Conservation (phyloP, 1,139 yeast genomes). For the Taphrina betulina region DNA sequence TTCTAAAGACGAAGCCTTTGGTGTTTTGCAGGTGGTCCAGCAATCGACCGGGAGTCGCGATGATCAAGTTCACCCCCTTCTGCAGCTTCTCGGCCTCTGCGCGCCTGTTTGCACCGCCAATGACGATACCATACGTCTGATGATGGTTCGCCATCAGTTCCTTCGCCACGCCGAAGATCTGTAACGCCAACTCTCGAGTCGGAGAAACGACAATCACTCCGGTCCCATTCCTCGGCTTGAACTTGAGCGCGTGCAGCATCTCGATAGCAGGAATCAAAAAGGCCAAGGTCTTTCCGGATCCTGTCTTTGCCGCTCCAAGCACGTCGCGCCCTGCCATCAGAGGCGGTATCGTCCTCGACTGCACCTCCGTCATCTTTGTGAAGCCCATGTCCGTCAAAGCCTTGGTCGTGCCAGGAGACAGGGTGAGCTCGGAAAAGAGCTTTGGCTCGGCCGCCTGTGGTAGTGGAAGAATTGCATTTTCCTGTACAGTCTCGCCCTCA, state of each 20-base stretch:
- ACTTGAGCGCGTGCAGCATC: conserved; percentile 77
- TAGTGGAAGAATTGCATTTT: conserved; percentile 25
- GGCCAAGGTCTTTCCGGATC: conserved; percentile 96
- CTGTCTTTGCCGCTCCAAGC: conserved; percentile 96
- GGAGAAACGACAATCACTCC: conserved; percentile 87
- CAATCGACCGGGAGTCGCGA: conserved; percentile 97
- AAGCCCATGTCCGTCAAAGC: conserved; percentile 85
- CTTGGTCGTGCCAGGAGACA: conserved; percentile 75
- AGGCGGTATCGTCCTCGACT: conserved; percentile 92
- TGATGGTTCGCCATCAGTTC: conserved; percentile 88
- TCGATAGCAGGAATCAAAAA: conserved; percentile 94
- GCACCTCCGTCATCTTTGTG: conserved; percentile 85
- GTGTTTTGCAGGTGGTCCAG: conserved; percentile 96
- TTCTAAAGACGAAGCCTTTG: conserved; percentile 87
- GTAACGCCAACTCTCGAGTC: conserved; percentile 89
- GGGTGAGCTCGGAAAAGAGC: conserved; percentile 57
- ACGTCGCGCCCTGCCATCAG: conserved; percentile 93
- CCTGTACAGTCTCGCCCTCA: conserved; percentile 21
- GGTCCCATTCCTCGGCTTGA: conserved; percentile 89
- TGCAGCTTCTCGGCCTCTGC: conserved; percentile 92
- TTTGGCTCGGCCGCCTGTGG: conserved; percentile 38
- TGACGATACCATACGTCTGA: conserved; percentile 93
- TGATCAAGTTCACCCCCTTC: conserved; percentile 88
- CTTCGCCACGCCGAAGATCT: conserved; percentile 94
- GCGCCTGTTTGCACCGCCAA: conserved; percentile 97